A percentile compares a stretch with the other conserved stretches of the same genome.
Conservation (phyloP, 768 basidiomycete genomes). For the Phylloporus sp. region DNA sequence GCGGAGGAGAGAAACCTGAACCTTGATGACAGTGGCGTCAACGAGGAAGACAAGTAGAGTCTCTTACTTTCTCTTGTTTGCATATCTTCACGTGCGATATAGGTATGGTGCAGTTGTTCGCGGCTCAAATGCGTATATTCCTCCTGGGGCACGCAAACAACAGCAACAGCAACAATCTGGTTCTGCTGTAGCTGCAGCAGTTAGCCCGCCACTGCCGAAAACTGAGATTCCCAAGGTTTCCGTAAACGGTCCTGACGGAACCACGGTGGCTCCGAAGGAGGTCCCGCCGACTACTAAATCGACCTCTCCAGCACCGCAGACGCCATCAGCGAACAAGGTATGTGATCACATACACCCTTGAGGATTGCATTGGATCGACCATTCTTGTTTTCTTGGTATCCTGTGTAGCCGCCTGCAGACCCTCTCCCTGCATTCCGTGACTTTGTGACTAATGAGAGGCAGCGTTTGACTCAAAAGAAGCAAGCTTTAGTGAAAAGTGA, state of each 20-base stretch:
- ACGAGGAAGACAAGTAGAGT: slow-evolving; percentile 95
- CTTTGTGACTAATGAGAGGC: slow-evolving; percentile 90
- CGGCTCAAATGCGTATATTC: slow-evolving; percentile 85
- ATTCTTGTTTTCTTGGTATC: neutral
- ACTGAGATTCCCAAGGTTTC: slow-evolving; percentile 68
- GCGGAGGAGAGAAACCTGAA: slow-evolving; percentile 77
- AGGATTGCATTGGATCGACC: neutral
- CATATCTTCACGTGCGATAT: slow-evolving; percentile 20
- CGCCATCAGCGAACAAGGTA: slow-evolving; percentile 50
- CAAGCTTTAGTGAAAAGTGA: slow-evolving; percentile 87
- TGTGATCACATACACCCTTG: slow-evolving; percentile 3
- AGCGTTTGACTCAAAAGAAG: slow-evolving; percentile 86
- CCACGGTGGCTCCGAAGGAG: slow-evolving; percentile 40
- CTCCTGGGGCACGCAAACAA: slow-evolving; percentile 80
- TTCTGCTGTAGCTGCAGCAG: slow-evolving; percentile 27
- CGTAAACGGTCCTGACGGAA: slow-evolving; percentile 75
- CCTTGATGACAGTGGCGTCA: slow-evolving; percentile 67
- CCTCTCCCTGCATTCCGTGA: slow-evolving; percentile 84
- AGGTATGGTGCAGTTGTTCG: slow-evolving; percentile 94
- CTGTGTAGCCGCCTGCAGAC: slow-evolving; percentile 62
- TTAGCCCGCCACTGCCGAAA: slow-evolving; percentile 27
- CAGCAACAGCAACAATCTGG: slow-evolving; percentile 32
- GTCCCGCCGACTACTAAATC: slow-evolving; percentile 50
- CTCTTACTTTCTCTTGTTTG: slow-evolving; percentile 8
- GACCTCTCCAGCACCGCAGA: slow-evolving; percentile 59